Evolutionary conservation across 2,329 filamentous ascomycete genomes (phyloP).

Genomic region (Botryotinia globosa): DNA sequence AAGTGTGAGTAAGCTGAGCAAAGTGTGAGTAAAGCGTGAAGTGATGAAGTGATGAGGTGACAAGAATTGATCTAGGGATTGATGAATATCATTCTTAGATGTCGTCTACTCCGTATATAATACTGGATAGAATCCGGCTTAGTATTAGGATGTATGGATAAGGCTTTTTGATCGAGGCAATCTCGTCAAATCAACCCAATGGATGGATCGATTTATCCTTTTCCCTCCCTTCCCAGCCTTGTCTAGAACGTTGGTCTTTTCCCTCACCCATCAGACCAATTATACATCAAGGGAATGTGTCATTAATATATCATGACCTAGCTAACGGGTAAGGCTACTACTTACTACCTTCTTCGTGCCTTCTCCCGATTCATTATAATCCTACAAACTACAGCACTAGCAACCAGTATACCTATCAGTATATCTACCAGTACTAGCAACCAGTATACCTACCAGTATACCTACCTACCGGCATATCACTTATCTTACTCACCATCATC

Average conservation of each 20-base stretch:
- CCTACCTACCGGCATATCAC: not conserved
- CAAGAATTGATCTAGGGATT: not conserved
- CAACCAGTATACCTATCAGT: not conserved
- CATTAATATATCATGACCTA: not conserved
- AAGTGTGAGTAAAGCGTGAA: no score
- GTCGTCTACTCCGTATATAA: not conserved
- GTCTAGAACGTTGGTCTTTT: not conserved
- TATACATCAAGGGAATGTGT: not conserved
- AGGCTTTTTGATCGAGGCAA: no score
- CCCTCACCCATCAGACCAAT: not conserved
- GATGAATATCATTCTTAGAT: not conserved
- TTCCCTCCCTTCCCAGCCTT: conserved; percentile 1
- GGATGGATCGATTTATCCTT: not conserved
- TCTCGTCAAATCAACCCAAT: not conserved
- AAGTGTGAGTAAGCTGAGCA: not conserved
- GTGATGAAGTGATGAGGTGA: not conserved
- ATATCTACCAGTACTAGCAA: no score
- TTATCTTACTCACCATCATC: not conserved
- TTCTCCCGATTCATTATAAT: not conserved
- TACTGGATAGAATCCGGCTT: not conserved
- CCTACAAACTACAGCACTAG: not conserved
- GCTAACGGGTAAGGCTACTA: not conserved
- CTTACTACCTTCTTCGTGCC: not conserved
- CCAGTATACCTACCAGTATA: no score
- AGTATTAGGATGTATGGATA: not conserved